Percentiles rank a stretch among this genome's conserved stretches.
Evolutionary conservation across 192 early-diverging fungal genomes (phyloP).

Genomic region (Coemansia sp.): DNA sequence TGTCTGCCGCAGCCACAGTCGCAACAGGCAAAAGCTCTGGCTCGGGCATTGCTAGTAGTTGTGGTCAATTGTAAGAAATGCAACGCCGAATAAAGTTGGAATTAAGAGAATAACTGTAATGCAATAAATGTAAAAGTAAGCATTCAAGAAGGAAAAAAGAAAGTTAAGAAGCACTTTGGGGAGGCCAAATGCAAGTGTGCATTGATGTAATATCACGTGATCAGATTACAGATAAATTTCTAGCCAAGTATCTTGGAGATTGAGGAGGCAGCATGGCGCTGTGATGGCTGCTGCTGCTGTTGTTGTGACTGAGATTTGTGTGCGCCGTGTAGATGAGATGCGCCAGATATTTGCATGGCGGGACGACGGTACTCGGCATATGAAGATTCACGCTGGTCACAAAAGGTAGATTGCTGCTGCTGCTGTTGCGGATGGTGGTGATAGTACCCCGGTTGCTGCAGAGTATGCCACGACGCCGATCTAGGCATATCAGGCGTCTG

Average conservation of each 20-base stretch:
- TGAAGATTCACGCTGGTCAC: slow-evolving; percentile 2
- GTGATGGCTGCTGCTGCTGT: slow-evolving; percentile 15
- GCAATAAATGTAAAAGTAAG: not conserved
- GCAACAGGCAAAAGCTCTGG: not conserved
- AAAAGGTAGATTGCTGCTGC: slow-evolving; percentile 14
- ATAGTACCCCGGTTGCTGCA: not conserved
- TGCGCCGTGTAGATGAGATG: not conserved
- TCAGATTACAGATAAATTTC: not conserved
- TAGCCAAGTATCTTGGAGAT: slow-evolving; percentile 42
- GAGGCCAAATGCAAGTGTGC: not conserved
- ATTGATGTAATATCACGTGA: not conserved
- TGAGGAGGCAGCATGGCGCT: slow-evolving; percentile 13
- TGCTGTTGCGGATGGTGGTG: slow-evolving; percentile 19
- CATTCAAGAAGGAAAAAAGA: not conserved
- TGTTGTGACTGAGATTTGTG: slow-evolving; percentile 14
- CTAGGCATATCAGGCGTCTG: not conserved
- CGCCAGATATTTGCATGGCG: not conserved
- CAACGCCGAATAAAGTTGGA: not conserved
- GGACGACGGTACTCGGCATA: slow-evolving; percentile 2
- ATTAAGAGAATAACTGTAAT: not conserved
- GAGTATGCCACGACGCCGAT: slow-evolving; percentile 12
- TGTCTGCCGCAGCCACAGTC: not conserved
- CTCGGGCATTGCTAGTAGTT: slow-evolving; percentile 21
- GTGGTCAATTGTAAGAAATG: not conserved
- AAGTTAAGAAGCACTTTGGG: not conserved